A percentile compares a stretch with the other conserved stretches of the same genome.
Conservation (phyloP, 306 rosid species). For the Begonia loranthoides region DNA sequence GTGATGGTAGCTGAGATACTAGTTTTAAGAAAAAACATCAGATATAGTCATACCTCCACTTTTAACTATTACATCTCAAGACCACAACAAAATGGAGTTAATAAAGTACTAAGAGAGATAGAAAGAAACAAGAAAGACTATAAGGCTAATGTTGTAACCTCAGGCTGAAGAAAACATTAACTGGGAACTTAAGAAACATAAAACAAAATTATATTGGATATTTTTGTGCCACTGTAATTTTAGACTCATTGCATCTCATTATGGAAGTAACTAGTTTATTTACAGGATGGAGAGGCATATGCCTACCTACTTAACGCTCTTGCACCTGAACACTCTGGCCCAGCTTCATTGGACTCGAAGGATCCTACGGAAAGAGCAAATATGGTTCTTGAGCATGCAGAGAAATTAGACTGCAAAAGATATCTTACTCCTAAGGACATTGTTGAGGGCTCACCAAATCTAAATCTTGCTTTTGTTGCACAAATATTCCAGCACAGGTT, state of each 20-base stretch:
- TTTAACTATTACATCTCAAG: too few species aligned
- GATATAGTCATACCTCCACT: too few species aligned
- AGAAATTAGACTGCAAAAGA: slow-evolving; percentile 83
- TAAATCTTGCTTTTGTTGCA: slow-evolving; percentile 99
- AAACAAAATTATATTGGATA: too few species aligned
- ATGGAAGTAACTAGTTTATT: slow-evolving; percentile 5
- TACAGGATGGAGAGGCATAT: slow-evolving; percentile 96
- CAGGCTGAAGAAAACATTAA: not conserved
- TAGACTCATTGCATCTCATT: too few species aligned
- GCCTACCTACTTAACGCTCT: slow-evolving; percentile 84
- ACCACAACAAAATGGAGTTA: too few species aligned
- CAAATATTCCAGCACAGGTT: slow-evolving; percentile 97
- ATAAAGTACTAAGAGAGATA: too few species aligned
- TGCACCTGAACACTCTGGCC: slow-evolving; percentile 88
- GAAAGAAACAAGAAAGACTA: too few species aligned
- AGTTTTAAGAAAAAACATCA: too few species aligned
- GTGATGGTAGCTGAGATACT: too few species aligned
- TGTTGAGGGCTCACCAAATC: slow-evolving; percentile 92
- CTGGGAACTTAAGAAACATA: slow-evolving; percentile 9
- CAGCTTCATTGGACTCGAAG: slow-evolving; percentile 31
- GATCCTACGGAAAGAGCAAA: slow-evolving; percentile 87
- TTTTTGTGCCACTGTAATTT: too few species aligned
- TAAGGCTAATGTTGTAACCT: too few species aligned
- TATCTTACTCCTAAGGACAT: slow-evolving; percentile 90
- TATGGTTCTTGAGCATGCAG: slow-evolving; percentile 92